phyloP scores from a whole-genome alignment of 345 rosid species.

The Ceriops zippeliana region DNA sequence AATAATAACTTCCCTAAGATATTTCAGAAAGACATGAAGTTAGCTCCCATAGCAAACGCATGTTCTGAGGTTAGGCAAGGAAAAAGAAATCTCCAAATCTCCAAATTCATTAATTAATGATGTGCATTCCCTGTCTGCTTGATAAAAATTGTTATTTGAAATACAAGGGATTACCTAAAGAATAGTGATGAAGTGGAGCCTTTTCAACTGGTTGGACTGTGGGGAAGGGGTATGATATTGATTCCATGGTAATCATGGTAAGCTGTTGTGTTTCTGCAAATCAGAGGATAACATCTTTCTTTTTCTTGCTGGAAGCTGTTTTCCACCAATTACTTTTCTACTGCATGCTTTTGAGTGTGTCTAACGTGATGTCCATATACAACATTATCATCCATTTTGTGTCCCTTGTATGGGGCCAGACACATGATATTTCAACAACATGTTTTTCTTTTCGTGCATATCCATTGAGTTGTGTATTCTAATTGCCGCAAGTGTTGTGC shows the following conservation, averaged over 20 bases:
- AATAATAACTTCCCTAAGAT: not conserved
- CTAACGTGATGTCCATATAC: not conserved
- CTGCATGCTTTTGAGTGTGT: not conserved
- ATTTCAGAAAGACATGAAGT: no score
- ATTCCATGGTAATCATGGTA: not conserved
- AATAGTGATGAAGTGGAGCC: not conserved
- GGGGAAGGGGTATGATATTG: not conserved
- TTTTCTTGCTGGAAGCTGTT: not conserved
- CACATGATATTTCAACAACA: not conserved
- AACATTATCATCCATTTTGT: not conserved
- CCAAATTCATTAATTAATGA: not conserved
- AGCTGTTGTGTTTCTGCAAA: not conserved
- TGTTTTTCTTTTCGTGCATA: not conserved
- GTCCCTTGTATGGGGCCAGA: not conserved
- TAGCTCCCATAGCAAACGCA: no score
- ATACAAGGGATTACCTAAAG: not conserved
- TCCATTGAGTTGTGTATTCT: not conserved
- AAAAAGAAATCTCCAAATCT: not conserved
- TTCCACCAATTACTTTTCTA: not conserved
- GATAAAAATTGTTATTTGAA: not conserved
- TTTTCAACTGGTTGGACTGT: not conserved
- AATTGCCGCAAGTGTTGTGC: slow-evolving; percentile 24
- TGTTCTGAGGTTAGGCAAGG: no score
- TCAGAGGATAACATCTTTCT: not conserved
- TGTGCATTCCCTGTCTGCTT: not conserved